These are phyloP conservation scores for Lachnellula hyalina DNA, from an alignment of 2,329 filamentous ascomycete species.

Conservation along the genomic window DNA sequence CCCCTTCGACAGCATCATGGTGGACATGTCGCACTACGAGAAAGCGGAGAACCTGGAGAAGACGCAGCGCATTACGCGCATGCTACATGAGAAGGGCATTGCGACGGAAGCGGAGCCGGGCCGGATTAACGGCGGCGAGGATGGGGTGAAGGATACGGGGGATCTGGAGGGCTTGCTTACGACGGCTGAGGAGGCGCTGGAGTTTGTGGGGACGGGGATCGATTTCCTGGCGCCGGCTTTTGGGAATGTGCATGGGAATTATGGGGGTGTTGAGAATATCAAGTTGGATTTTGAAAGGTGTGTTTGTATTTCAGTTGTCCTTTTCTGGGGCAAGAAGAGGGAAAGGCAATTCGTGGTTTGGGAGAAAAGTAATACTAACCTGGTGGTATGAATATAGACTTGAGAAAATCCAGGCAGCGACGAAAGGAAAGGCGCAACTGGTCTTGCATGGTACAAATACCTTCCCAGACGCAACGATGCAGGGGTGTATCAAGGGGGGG, in stretches of 20 bases:
- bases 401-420: conserved; percentile 33
- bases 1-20: conserved; percentile 68
- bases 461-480: conserved; percentile 45
- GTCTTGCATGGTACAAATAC: conserved; percentile 55
- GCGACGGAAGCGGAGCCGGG: conserved; percentile 68
- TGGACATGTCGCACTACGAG: conserved; percentile 71
- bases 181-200: conserved; percentile 54
- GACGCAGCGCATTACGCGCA: conserved; percentile 56
- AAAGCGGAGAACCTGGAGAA: conserved; percentile 63
- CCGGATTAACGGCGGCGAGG: conserved; percentile 67
- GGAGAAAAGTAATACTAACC: conserved; percentile 10
- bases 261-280: conserved; percentile 39
- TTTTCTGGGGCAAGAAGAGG: not conserved
- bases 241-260: conserved; percentile 64
- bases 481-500: conserved; percentile 45
- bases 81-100: conserved; percentile 61
- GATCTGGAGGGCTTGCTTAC: conserved; percentile 58
- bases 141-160: conserved; percentile 64
- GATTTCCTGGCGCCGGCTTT: conserved; percentile 63
- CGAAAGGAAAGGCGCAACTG: conserved; percentile 38
- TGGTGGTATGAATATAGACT: conserved; percentile 33
- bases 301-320: conserved; percentile 24
- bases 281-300: conserved; percentile 38
- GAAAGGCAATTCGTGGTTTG: too few species aligned
- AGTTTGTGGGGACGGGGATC: conserved; percentile 61